A percentile compares a stretch with the other conserved stretches of the same genome.
phyloP scores from a whole-genome alignment of 176 grass and related monocot genomes.

The Pontederia crassipes region DNA sequence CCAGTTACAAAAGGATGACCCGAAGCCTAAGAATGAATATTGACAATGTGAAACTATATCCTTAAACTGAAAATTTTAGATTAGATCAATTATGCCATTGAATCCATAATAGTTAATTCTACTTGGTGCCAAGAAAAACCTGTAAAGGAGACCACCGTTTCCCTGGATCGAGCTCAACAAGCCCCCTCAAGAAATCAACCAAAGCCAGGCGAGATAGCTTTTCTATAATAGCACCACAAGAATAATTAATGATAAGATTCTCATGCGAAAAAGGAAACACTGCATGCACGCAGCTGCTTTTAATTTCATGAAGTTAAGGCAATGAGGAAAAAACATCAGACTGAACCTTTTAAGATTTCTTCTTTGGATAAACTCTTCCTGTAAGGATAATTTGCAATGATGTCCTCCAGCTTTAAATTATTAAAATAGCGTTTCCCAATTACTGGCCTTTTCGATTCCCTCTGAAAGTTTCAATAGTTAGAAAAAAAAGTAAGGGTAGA shows the following conservation, averaged over 20 bases:
- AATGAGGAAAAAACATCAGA: constrained; percentile 16
- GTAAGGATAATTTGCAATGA: constrained; percentile 60
- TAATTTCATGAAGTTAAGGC: neutral
- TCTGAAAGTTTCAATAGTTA: constrained; percentile 29
- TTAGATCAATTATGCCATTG: neutral
- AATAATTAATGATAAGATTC: constrained; percentile 1
- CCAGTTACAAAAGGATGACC: constrained; percentile 89
- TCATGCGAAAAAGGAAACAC: neutral
- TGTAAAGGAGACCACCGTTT: constrained; percentile 88
- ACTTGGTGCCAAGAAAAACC: constrained; percentile 34
- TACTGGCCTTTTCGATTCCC: constrained; percentile 65
- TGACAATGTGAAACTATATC: constrained; percentile 19
- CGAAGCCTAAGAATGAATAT: constrained; percentile 53
- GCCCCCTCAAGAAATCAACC: constrained; percentile 90
- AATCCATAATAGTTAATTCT: neutral
- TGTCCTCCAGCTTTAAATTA: constrained; percentile 54
- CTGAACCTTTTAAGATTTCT: constrained; percentile 45
- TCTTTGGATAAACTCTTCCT: constrained; percentile 55
- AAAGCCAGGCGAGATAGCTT: constrained; percentile 51
- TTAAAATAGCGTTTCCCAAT: constrained; percentile 81
- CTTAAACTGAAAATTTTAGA: neutral
- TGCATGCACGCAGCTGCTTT: neutral
- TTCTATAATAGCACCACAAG: constrained; percentile 24
- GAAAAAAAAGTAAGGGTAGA: constrained; percentile 22
- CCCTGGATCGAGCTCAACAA: constrained; percentile 85